Base-by-base conservation (phyloP, 73 alveolate species). In the Durusdinium trenchii region DNA sequence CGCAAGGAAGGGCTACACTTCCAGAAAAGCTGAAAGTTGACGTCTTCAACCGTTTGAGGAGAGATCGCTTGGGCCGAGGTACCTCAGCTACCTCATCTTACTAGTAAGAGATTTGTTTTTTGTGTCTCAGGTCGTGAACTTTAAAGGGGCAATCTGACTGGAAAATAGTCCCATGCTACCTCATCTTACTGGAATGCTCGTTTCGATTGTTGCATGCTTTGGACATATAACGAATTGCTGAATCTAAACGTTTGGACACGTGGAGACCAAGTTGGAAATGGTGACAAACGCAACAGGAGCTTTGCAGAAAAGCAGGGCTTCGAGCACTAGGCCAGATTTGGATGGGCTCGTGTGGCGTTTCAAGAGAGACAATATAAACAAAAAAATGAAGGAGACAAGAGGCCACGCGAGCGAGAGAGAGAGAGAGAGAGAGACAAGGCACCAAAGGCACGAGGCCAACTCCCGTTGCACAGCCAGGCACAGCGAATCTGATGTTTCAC, bases 231-330 rank as follows among this genome's bases (percentile, higher is more conserved):
- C 18, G 73, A 60, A 23, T 60, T 32, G 18, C 30, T 2, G 3
- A 60, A 23, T 60, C 73, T 23, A 32, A 23, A 23, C 69, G 23
- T 57, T 32, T n/a, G 42, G 81, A 0, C 18, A n/a, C 43, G 32
- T 0, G 42, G 81, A 32, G 81, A 67, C 81, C 16, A 9, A 20
- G 28, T 9, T n/a, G 51, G 81, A n/a, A 18, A 26, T 10, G 18
- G n/a, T 78, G 57, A 35, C 40, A 18, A 23, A 9, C 57, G 61
- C 23, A 2, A 46, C 75, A 91, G 98, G 98, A 69, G 87, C 82
- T 91, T 91, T 50, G 98, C 98, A 14, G 98, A 91, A 89, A 91
- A 91, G 76, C 98, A 91, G 89, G 98, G 98, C 98, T 47, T 91
- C 46, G 90, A 91, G 98, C 87, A 91, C 69, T 91, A 36, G 60